phyloP scores from a whole-genome alignment of 306 rosid species.

The Lotus japonicus region DNA sequence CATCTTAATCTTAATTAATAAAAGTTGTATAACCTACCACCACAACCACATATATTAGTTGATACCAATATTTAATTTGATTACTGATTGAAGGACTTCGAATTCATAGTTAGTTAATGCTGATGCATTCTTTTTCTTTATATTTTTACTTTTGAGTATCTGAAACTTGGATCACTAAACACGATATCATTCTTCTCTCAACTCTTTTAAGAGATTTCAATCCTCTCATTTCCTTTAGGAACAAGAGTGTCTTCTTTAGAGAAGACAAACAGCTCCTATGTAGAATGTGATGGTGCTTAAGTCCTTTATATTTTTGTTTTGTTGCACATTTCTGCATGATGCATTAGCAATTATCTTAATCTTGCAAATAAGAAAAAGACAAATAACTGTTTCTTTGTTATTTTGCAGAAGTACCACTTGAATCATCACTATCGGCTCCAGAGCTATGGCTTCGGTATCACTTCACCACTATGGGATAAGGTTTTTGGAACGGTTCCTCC shows the following conservation, averaged over 20 bases:
- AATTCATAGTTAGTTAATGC: background rate
- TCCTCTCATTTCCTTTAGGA: background rate
- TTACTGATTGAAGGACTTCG: background rate
- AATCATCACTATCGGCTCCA: constrained; percentile 81
- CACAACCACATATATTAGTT: background rate
- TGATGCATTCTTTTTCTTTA: constrained; percentile 8
- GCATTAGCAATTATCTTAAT: background rate
- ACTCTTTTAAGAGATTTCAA: background rate
- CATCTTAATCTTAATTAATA: background rate
- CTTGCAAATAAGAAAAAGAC: constrained; percentile 10
- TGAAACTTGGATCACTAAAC: background rate
- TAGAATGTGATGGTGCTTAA: background rate
- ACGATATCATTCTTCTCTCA: background rate
- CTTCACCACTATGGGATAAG: constrained; percentile 82
- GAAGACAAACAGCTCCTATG: background rate
- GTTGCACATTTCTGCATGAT: background rate
- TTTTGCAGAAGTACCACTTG: constrained; percentile 74
- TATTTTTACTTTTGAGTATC: background rate
- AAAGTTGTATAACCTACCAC: background rate
- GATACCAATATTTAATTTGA: constrained; percentile 8
- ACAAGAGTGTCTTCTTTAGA: background rate
- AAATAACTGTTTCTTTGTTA: background rate
- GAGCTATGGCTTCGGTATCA: constrained; percentile 76
- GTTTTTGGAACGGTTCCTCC: constrained; percentile 77
- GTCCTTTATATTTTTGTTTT: background rate